Evolutionary conservation across 805 yeast genomes (phyloP), one percentile per base, ranked within the genome.

Genomic region (Lachancea sp.): DNA sequence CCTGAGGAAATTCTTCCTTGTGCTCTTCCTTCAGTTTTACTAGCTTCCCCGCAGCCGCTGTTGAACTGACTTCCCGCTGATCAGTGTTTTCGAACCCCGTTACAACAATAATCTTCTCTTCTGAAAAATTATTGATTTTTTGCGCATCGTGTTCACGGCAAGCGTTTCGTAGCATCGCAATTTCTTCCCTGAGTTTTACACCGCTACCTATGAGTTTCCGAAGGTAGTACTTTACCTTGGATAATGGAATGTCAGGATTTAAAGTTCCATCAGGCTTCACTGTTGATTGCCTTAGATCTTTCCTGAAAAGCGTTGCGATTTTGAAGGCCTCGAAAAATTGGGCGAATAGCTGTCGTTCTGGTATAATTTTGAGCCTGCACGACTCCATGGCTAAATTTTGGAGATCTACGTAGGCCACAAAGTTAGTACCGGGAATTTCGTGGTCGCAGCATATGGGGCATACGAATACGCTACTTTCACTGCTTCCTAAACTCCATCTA

Each of bases 381-480:
- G 56, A 46, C 7, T 41, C 45, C 9, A 53, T 33, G n/a, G 51
- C 32, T 21, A 51, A 28, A 18, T 45, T 29, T 28, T 47, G 42
- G 12, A 52, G 47, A 3, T 45, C 41, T 28, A 45, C 47, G 45
- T 52, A 60, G 3, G 45, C 42, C 9, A 48, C 30, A 3, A 54
- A 54, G n/a, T 45, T 45, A 6, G 31, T 17, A 39, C 43, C 31
- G 45, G 47, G 17, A 52, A 47, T 17, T 45, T 45, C 21, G 28
- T 28, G 24, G 45, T 42, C 13, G 55, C 34, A 50, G 56, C 86
- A 79, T 18, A 77, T 49, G 1, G 80, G 72, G 60, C 86, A 79
- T 11, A 69, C 57, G 48, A 70, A 79, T 8, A 57, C 59, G n/a
- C 60, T 65, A 25, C 64, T 58, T 3, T 61, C 63, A 37, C 53